Conservation (phyloP, 2,329 filamentous ascomycete genomes). For the Lasiodiplodia gonubiensis region DNA sequence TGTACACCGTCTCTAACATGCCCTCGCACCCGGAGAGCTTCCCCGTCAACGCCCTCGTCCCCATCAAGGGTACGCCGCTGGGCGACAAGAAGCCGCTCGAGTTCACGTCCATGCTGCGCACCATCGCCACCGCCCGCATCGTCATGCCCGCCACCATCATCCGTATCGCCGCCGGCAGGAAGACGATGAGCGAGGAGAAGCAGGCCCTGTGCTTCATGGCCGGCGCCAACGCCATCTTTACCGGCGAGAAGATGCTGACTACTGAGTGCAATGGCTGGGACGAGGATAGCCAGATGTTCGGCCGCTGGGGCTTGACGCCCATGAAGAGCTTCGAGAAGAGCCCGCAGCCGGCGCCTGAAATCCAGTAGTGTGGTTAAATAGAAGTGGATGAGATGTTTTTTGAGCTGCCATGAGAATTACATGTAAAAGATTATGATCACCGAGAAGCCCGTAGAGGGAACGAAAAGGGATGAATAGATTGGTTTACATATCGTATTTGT, state of each 20-base stretch:
- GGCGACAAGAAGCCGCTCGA: conserved; percentile 73
- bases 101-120: conserved; percentile 80
- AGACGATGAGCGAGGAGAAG: conserved; percentile 85
- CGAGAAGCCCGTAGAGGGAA: background rate
- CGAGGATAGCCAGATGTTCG: conserved; percentile 83
- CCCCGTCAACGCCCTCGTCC: conserved; percentile 88
- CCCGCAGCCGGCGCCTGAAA: conserved; percentile 19
- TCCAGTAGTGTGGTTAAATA: background rate
- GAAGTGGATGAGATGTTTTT: background rate
- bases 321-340: conserved; percentile 59
- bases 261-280: conserved; percentile 92
- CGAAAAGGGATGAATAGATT: background rate
- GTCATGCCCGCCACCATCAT: conserved; percentile 87
- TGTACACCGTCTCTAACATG: conserved; percentile 81
- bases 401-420: background rate
- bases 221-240: conserved; percentile 93
- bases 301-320: conserved; percentile 78
- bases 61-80: conserved; percentile 87
- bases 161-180: conserved; percentile 81
- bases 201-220: conserved; percentile 89
- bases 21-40: conserved; percentile 87
- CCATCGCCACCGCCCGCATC: conserved; percentile 81
- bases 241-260: conserved; percentile 93
- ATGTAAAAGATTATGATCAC: background rate
- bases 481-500: background rate